phyloP scores from a whole-genome alignment of 2,329 filamentous ascomycete genomes.

The Verticillium albo-atrum region DNA sequence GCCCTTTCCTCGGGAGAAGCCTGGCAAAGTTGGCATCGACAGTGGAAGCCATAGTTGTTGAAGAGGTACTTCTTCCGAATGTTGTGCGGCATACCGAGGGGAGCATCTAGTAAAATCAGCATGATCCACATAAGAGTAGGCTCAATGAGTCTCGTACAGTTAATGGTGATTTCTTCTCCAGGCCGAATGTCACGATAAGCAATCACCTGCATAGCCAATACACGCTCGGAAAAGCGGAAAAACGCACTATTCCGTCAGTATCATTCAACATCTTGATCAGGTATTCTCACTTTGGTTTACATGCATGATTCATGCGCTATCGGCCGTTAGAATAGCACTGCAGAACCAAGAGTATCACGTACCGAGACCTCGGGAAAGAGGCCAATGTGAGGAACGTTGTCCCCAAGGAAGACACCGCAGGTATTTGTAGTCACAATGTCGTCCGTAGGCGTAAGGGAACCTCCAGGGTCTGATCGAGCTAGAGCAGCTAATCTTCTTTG shows the following conservation, averaged over 20 bases:
- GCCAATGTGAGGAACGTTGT: slow-evolving; percentile 17
- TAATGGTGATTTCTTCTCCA: slow-evolving; percentile 28
- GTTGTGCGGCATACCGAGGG: slow-evolving; percentile 1
- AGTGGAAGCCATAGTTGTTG: background rate
- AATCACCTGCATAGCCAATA: slow-evolving; percentile 23
- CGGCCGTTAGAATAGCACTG: background rate
- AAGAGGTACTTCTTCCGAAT: background rate
- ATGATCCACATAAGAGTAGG: background rate
- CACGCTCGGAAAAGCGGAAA: slow-evolving; percentile 21
- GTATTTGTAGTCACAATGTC: slow-evolving; percentile 26
- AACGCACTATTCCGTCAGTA: slow-evolving; percentile 18
- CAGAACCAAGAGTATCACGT: slow-evolving; percentile 1
- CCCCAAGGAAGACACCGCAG: slow-evolving; percentile 18
- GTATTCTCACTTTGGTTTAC: slow-evolving; percentile 25
- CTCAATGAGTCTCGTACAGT: slow-evolving; percentile 17
- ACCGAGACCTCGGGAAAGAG: slow-evolving; percentile 28
- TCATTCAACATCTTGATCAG: background rate
- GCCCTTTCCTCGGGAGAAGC: background rate
- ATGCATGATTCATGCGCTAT: slow-evolving; percentile 30
- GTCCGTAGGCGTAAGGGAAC: slow-evolving; percentile 16
- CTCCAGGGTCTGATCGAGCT: slow-evolving; percentile 17
- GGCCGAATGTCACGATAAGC: slow-evolving; percentile 25
- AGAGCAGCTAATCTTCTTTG: slow-evolving; percentile 16
- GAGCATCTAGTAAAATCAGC: background rate
- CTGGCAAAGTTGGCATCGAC: background rate